Evolutionary conservation across 2,329 filamentous ascomycete genomes (phyloP).

Genomic region (Fusarium albidum): DNA sequence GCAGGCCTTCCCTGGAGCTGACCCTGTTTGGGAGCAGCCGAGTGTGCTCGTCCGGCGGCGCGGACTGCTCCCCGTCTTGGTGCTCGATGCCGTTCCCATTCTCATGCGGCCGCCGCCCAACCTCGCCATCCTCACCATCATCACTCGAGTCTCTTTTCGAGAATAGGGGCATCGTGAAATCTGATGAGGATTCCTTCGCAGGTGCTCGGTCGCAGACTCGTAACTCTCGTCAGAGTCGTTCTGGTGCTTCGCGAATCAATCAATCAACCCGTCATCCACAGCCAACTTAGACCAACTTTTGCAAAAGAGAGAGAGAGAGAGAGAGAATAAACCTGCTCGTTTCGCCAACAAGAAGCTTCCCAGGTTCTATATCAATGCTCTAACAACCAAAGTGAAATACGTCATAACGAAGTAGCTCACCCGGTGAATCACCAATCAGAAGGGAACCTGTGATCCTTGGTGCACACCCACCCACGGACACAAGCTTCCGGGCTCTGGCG

Average conservation of each 20-base stretch:
- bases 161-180: constrained; percentile 46
- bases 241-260: background rate
- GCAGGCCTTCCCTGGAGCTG: constrained; percentile 54
- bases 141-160: constrained; percentile 37
- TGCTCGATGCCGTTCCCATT: constrained; percentile 15
- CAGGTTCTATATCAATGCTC: constrained; percentile 21
- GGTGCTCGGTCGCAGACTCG: background rate
- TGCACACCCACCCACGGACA: constrained; percentile 24
- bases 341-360: background rate
- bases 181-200: background rate
- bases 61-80: constrained; percentile 35
- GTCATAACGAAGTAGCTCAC: constrained; percentile 34
- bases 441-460: constrained; percentile 4
- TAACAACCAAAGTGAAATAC: constrained; percentile 36
- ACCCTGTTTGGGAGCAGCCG: constrained; percentile 75
- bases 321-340: background rate
- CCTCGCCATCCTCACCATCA: constrained; percentile 23
- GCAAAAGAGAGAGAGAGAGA: no score
- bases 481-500: constrained; percentile 30
- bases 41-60: constrained; percentile 61
- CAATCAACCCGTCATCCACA: constrained; percentile 8
- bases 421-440: constrained; percentile 26
- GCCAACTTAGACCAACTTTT: background rate
- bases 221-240: no score
- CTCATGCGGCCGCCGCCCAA: constrained; percentile 20